Conservation (phyloP, 768 basidiomycete species). For the Suillus sp. region DNA sequence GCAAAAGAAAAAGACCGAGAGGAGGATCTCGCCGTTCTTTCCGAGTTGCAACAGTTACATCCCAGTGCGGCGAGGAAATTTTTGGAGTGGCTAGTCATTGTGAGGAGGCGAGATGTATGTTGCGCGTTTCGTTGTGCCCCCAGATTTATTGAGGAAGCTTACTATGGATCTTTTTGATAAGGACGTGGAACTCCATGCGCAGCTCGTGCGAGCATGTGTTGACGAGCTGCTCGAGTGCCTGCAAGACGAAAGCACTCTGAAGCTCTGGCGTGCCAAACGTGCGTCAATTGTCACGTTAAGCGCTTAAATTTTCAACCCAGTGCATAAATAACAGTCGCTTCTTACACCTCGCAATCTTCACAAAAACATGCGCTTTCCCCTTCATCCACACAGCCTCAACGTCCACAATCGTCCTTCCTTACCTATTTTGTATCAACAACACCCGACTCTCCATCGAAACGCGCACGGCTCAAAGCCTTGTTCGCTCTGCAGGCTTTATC, state of each 20-base stretch:
- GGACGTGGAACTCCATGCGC: slow-evolving; percentile 66
- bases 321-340: slow-evolving; percentile 43
- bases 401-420: slow-evolving; percentile 36
- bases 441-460: slow-evolving; percentile 75
- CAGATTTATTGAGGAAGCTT: neutral
- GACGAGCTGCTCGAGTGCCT: slow-evolving; percentile 52
- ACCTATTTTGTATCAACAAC: slow-evolving; percentile 83
- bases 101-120: slow-evolving; percentile 61
- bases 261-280: slow-evolving; percentile 77
- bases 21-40: slow-evolving; percentile 32
- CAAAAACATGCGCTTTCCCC: neutral
- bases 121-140: neutral
- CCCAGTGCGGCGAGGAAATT: slow-evolving; percentile 62
- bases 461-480: slow-evolving; percentile 69
- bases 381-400: slow-evolving; percentile 3
- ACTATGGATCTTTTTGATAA: slow-evolving; percentile 24
- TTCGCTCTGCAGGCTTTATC: slow-evolving; percentile 64
- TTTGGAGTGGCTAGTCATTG: slow-evolving; percentile 80
- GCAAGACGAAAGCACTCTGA: slow-evolving; percentile 52
- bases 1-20: slow-evolving; percentile 30
- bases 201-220: slow-evolving; percentile 59
- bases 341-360: slow-evolving; percentile 45
- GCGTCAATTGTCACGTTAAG: slow-evolving; percentile 9
- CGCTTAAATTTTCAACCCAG: slow-evolving; percentile 4
- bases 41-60: slow-evolving; percentile 24